Evolutionary conservation across 1,284 basidiomycete genomes (phyloP).

Genomic region (Ceratobasidium sp.): DNA sequence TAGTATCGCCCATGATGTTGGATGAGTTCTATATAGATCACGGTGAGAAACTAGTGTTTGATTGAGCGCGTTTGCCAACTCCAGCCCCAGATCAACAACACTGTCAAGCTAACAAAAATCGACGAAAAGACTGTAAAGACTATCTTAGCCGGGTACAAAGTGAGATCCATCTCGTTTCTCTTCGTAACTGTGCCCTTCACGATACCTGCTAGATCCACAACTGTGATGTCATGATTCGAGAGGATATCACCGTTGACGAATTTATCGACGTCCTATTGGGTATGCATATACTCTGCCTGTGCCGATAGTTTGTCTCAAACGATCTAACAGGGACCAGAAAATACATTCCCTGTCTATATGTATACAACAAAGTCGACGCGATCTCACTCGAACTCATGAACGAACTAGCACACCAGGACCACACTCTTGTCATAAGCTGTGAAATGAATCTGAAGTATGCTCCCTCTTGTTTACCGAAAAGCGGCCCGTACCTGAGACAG

Average conservation of each 20-base stretch:
- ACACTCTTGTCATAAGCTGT: slow-evolving; percentile 93
- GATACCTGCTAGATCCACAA: slow-evolving; percentile 82
- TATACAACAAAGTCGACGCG: slow-evolving; percentile 95
- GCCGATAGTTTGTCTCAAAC: background rate
- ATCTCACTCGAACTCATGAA: slow-evolving; percentile 91
- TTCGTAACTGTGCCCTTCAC: slow-evolving; percentile 9
- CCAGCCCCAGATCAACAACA: slow-evolving; percentile 90
- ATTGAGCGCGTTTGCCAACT: too few species aligned
- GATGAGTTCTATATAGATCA: slow-evolving; percentile 55
- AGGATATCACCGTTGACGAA: slow-evolving; percentile 96
- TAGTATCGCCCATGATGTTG: background rate
- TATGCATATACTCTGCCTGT: slow-evolving; percentile 44
- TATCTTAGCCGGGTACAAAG: slow-evolving; percentile 83
- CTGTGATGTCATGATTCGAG: slow-evolving; percentile 95
- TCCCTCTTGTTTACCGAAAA: background rate
- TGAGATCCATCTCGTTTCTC: background rate
- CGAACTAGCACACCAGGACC: slow-evolving; percentile 84
- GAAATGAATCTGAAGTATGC: slow-evolving; percentile 85
- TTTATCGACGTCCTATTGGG: slow-evolving; percentile 97
- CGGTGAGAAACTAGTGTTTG: slow-evolving; percentile 52
- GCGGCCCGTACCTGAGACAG: background rate
- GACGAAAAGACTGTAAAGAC: slow-evolving; percentile 95
- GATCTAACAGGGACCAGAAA: slow-evolving; percentile 75
- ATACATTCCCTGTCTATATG: slow-evolving; percentile 91
- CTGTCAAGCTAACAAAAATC: slow-evolving; percentile 92